These are phyloP conservation scores for Cladorrhinum sp. DNA, from an alignment of 2,329 filamentous ascomycete species.

Conservation along the genomic window DNA sequence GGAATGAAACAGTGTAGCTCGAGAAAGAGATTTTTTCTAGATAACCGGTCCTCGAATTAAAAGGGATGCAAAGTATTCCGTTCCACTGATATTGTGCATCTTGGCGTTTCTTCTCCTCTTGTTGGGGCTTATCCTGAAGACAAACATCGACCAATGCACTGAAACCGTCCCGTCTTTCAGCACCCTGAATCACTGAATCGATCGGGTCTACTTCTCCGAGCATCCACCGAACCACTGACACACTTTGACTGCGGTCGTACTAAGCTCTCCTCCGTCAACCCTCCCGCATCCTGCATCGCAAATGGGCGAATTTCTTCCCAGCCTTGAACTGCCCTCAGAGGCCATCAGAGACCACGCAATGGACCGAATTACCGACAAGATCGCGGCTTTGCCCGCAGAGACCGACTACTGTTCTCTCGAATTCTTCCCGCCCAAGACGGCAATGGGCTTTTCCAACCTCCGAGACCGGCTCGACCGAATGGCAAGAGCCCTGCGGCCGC, in stretches of 20 bases:
- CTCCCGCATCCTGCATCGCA: constrained; percentile 2
- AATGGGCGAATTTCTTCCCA: constrained; percentile 24
- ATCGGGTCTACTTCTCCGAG: constrained; percentile 3
- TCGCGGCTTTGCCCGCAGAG: constrained; percentile 79
- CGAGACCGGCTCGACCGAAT: constrained; percentile 92
- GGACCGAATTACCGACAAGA: constrained; percentile 94
- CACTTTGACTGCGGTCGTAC: background rate
- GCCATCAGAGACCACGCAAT: constrained; percentile 41
- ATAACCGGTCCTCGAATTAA: background rate
- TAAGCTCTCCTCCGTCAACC: background rate
- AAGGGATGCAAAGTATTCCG: background rate
- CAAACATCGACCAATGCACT: background rate
- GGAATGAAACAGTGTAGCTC: constrained; percentile 9
- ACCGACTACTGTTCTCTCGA: constrained; percentile 92
- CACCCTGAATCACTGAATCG: background rate
- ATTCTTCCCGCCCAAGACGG: constrained; percentile 98
- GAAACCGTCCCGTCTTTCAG: constrained; percentile 1
- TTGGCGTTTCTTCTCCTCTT: background rate
- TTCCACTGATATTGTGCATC: background rate
- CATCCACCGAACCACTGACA: background rate
- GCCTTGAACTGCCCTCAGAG: constrained; percentile 21
- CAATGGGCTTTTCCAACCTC: constrained; percentile 92
- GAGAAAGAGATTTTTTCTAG: constrained; percentile 10
- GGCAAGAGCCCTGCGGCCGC: constrained; percentile 82
- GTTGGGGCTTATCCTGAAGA: background rate